Conservation (phyloP, 2,329 filamentous ascomycete genomes). For the Alternaria viburni region DNA sequence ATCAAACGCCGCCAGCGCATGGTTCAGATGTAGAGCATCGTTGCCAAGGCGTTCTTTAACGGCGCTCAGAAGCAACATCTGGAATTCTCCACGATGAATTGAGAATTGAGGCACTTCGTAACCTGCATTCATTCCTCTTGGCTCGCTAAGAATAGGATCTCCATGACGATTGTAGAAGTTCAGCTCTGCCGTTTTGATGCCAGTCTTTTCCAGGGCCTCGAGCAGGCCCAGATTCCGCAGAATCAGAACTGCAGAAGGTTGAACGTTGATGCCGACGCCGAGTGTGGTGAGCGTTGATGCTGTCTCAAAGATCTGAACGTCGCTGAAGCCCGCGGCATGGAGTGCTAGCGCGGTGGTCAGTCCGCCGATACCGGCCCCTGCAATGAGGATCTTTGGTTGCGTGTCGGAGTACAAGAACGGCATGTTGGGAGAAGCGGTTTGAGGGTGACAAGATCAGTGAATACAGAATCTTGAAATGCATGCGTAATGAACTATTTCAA, state of each 20-base stretch:
- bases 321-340: conserved; percentile 68
- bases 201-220: conserved; percentile 49
- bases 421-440: not conserved
- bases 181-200: conserved; percentile 52
- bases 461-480: not conserved
- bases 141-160: conserved; percentile 52
- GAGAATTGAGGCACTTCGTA: conserved; percentile 55
- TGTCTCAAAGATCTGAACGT: conserved; percentile 54
- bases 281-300: conserved; percentile 51
- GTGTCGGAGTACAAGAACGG: conserved; percentile 27
- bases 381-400: conserved; percentile 37
- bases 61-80: conserved; percentile 53
- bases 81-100: conserved; percentile 56
- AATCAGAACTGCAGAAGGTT: conserved; percentile 55
- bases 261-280: conserved; percentile 57
- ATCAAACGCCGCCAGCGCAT: conserved; percentile 46
- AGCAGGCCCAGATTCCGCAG: conserved; percentile 53
- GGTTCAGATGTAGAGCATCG: conserved; percentile 49
- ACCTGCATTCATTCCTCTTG: conserved; percentile 50
- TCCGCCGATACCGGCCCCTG: conserved; percentile 72
- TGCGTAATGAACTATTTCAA: not conserved
- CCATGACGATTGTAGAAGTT: conserved; percentile 56
- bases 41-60: conserved; percentile 52
- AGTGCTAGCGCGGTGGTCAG: conserved; percentile 72
- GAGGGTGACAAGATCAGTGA: not conserved